Evolutionary conservation across 257 asterid genomes (phyloP).

Genomic region (Perilla frutescens): DNA sequence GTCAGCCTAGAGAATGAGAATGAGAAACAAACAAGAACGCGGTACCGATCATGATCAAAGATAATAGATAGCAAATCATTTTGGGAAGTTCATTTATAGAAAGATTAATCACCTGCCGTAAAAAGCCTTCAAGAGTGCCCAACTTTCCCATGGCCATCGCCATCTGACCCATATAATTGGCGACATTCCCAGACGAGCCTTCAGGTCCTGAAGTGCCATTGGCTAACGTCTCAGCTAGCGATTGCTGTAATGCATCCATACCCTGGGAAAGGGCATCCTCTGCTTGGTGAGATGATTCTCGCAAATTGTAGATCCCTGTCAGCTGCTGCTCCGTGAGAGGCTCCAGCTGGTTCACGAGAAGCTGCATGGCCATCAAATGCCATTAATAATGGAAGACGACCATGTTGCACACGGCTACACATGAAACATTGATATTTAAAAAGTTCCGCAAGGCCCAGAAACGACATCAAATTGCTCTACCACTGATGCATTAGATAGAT

Average conservation of each 20-base stretch:
- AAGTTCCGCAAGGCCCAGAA: background rate
- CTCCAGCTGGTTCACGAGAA: slow-evolving; percentile 79
- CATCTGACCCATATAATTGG: slow-evolving; percentile 97
- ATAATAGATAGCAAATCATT: too few species aligned
- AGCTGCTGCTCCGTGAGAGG: slow-evolving; percentile 89
- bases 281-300: slow-evolving; percentile 87
- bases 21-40: background rate
- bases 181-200: slow-evolving; percentile 82
- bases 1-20: slow-evolving; percentile 65
- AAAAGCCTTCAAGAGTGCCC: slow-evolving; percentile 88
- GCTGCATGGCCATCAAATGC: slow-evolving; percentile 57
- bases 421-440: too few species aligned
- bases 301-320: slow-evolving; percentile 65
- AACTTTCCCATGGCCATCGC: slow-evolving; percentile 99
- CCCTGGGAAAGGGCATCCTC: slow-evolving; percentile 99
- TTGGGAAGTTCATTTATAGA: too few species aligned
- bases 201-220: slow-evolving; percentile 64
- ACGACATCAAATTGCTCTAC: too few species aligned
- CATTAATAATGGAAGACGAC: slow-evolving; percentile 15
- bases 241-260: slow-evolving; percentile 90
- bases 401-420: background rate
- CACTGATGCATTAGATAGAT: too few species aligned
- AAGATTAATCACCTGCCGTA: slow-evolving; percentile 63
- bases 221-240: slow-evolving; percentile 88
- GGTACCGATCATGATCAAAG: too few species aligned